phyloP scores from a whole-genome alignment of 1,284 basidiomycete species.

The Neotropicomus parvogracilis region DNA sequence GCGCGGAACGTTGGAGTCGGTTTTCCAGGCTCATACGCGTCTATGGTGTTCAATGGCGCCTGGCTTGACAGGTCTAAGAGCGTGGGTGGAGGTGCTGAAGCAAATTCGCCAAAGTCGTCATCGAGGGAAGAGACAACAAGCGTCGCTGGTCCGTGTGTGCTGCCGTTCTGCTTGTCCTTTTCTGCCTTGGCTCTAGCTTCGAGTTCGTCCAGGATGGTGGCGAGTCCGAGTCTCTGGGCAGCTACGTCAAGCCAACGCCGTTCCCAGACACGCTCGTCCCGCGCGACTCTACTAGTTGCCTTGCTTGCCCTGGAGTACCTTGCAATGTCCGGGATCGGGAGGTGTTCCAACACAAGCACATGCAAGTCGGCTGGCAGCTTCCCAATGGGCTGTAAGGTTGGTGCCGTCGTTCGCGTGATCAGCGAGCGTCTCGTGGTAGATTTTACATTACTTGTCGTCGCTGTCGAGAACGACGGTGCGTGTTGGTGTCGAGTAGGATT shows the following conservation, averaged over 20 bases:
- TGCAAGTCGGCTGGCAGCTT: conserved; percentile 76
- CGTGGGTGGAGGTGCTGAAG: conserved; percentile 38
- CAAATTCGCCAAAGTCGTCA: conserved; percentile 92
- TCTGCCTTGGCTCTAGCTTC: conserved; percentile 37
- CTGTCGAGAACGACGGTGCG: neutral
- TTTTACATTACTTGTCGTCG: conserved; percentile 18
- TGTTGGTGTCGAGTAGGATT: conserved; percentile 6
- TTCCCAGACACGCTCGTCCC: conserved; percentile 76
- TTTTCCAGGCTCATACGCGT: conserved; percentile 21
- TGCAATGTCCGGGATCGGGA: conserved; percentile 77
- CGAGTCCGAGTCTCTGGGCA: conserved; percentile 39
- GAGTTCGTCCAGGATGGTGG: conserved; percentile 56
- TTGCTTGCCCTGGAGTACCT: conserved; percentile 67
- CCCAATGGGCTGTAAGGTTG: conserved; percentile 47
- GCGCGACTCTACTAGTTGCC: conserved; percentile 60
- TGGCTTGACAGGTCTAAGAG: conserved; percentile 23
- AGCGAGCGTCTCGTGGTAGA: conserved; percentile 2
- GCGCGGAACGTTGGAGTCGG: conserved; percentile 39
- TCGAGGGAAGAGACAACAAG: conserved; percentile 55
- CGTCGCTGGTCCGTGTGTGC: conserved; percentile 44
- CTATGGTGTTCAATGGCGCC: conserved; percentile 7
- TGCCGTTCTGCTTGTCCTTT: conserved; percentile 12
- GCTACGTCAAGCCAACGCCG: conserved; percentile 61
- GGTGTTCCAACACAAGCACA: conserved; percentile 63
- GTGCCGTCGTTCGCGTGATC: neutral